Evolutionary conservation across 2,329 filamentous ascomycete species (phyloP), one percentile per base, ranked within the genome.

Genomic region (Clathrospora elynae): DNA sequence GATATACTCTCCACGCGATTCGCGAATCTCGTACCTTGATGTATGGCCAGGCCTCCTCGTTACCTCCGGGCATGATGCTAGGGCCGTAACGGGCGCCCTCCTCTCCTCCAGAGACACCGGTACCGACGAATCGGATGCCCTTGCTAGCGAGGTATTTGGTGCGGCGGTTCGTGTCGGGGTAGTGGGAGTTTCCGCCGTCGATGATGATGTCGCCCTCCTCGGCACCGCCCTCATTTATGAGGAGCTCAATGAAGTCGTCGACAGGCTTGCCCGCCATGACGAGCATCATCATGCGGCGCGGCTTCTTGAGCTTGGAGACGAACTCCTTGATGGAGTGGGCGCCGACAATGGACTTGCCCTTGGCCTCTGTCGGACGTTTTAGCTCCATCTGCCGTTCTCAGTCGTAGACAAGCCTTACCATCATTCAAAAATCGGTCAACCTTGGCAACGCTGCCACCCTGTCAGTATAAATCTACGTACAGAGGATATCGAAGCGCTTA

Each of bases 121-220:
- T 87, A 70, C 93, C 93, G 73, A 99, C 91, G 73, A 96, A 99
- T 70, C 87, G 86, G 75, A 99, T 88, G 66, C 89, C 88, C 86
- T 97, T 97, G 67, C 72, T 64, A 35, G 78, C 75, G 53, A 97
- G 85, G 80, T 96, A 96, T 76, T 88, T 80, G 74, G 90, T 91
- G 71, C 93, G 89, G 77, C 93, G 90, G 85, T 96, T 97, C 78
- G 89, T 92, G 79, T 97, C 93, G 71, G 93, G 93, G 85, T 88
- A 99, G 81, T 97, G 93, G 59, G 92, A 97, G 87, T 99, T 97
- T 68, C 90, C 93, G 73, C 93, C 93, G 71, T 99, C 93, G 68
- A 99, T 97, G 81, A 99, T 95, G 83, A 99, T 96, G 74, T 99
- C 93, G 87, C 90, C 51, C 59, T 70, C 61, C 56, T 71, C 67